Evolutionary conservation across 176 grass and related monocot species (phyloP).

Genomic region (Oryza australiensis): DNA sequence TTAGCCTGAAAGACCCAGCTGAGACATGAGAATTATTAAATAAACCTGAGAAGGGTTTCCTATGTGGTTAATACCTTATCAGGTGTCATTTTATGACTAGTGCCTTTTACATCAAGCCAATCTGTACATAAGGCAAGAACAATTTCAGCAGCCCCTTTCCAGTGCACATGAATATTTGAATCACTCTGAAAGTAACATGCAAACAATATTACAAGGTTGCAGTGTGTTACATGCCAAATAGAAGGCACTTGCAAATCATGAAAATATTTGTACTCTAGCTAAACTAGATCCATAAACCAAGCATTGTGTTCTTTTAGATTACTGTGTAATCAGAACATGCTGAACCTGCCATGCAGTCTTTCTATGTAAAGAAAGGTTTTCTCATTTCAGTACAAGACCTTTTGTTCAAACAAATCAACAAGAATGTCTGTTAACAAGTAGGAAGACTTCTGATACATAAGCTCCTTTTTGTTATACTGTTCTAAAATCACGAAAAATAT

Average conservation of each 20-base stretch:
- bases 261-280: neutral
- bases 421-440: constrained; percentile 1
- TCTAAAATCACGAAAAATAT: neutral
- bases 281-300: constrained; percentile 27
- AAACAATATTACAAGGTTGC: constrained; percentile 15
- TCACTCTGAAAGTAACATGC: constrained; percentile 51
- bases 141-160: constrained; percentile 98
- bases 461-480: neutral
- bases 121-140: constrained; percentile 71
- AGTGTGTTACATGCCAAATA: neutral
- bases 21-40: constrained; percentile 1
- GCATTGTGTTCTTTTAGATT: neutral
- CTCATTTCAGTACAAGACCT: neutral
- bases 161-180: constrained; percentile 77
- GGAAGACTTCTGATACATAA: neutral
- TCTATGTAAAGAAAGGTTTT: constrained; percentile 3
- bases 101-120: constrained; percentile 65
- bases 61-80: constrained; percentile 49
- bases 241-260: constrained; percentile 14
- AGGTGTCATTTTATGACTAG: constrained; percentile 48
- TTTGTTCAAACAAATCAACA: neutral
- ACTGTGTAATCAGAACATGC: constrained; percentile 1
- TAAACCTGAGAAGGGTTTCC: constrained; percentile 4
- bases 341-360: neutral
- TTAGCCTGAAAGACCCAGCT: constrained; percentile 53